Evolutionary conservation across 768 basidiomycete species (phyloP).

Genomic region (Kwoniella pini): DNA sequence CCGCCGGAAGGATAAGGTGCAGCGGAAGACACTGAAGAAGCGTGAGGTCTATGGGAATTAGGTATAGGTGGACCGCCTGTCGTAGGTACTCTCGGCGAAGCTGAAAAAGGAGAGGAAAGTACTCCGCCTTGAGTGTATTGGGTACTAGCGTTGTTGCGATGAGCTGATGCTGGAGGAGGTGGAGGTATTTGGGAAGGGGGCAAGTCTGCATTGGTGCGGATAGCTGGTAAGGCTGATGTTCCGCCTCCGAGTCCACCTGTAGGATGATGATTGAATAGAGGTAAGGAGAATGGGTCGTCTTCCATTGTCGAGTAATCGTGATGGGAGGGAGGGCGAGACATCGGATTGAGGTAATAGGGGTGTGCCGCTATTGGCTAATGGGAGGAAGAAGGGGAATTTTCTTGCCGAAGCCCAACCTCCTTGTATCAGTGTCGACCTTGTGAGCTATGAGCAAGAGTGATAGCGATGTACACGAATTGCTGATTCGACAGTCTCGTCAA

Average conservation of each 20-base stretch:
- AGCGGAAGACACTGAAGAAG: constrained; percentile 6
- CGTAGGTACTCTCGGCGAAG: constrained; percentile 15
- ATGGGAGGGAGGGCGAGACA: constrained; percentile 46
- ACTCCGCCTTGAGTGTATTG: constrained; percentile 2
- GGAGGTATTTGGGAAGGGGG: constrained; percentile 15
- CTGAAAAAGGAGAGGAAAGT: constrained; percentile 15
- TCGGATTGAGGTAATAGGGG: constrained; percentile 4
- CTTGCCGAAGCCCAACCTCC: neutral
- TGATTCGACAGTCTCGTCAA: too few species aligned
- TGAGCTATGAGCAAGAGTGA: too few species aligned
- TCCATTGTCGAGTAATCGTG: constrained; percentile 34
- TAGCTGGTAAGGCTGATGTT: constrained; percentile 11
- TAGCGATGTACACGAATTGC: too few species aligned
- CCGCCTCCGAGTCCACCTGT: constrained; percentile 4
- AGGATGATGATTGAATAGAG: constrained; percentile 38
- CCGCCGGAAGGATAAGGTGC: constrained; percentile 2
- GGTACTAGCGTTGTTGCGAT: neutral
- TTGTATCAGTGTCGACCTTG: too few species aligned
- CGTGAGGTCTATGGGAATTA: constrained; percentile 18
- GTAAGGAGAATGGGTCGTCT: constrained; percentile 36
- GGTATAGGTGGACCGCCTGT: constrained; percentile 1
- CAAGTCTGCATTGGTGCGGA: constrained; percentile 10
- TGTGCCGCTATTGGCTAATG: neutral
- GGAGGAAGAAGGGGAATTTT: neutral
- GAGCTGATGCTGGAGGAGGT: constrained; percentile 19